Base-by-base conservation (phyloP, 768 basidiomycete genomes). In the Paxillus rubicundulus region DNA sequence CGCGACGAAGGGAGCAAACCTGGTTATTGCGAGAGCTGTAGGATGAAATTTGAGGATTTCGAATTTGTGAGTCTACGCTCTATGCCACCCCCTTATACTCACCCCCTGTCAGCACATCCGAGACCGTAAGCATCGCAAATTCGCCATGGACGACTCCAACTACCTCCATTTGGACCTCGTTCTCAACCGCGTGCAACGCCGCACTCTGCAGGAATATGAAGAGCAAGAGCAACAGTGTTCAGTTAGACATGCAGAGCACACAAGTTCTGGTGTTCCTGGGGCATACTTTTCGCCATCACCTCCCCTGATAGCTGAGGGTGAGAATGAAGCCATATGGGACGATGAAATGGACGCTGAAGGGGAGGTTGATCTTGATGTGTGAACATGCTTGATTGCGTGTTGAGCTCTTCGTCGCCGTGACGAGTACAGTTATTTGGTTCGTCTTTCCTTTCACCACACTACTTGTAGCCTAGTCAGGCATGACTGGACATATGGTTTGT, bases 21-120 rank as follows among this genome's bases (percentile, higher is more conserved):
- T 5, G 97, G 97, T 5, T 98, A 98, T 70, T 99, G 97, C 69
- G 97, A 99, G 70, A 95, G 93, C 66, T 99, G 97, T 69, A 82
- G 96, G 36, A 64, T 78, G 50, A 92, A 92, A 69, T 99, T 95
- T 63, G 85, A 87, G 0, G 87, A 96, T 69, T 96, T 98, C 61
- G 81, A 82, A 55, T 70, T 74, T 59, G 96, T 97, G 61, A 64
- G 76, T 36, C 21, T 20, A 46, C 4, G 17, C 49, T 21, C 37
- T 18, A 24, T 30, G 17, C 30, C 13, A 17, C 16, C 13, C 40
- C 9, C 52, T 49, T 33, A 30, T 52, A 45, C 49, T 55, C 17
- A 48, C 33, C 41, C 2, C 52, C 43, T 18, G 24, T 47, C 60
- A 97, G 93, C 94, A 97, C 64, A 76, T 88, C 49, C 69, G 70